Conservation (phyloP, 1,284 basidiomycete genomes). For the Schizopora paradoxa region DNA sequence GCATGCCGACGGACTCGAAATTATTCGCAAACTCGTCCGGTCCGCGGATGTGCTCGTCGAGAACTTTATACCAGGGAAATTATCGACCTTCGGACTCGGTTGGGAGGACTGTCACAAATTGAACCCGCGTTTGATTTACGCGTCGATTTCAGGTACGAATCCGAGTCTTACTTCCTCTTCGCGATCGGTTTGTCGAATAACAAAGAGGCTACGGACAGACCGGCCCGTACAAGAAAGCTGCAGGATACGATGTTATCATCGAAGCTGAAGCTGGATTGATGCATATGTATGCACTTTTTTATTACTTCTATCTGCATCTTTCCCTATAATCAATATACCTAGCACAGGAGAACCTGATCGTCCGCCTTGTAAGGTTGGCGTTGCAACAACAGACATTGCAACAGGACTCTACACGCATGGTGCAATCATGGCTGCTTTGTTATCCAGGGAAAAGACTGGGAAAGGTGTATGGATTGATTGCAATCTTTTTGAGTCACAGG, state of each 20-base stretch:
- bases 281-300: constrained; percentile 69
- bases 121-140: constrained; percentile 83
- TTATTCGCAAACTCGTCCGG: constrained; percentile 69
- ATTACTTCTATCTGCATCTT: constrained; percentile 6
- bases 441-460: constrained; percentile 81
- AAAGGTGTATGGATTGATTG: constrained; percentile 89
- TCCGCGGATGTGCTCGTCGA: constrained; percentile 85
- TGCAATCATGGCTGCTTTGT: constrained; percentile 85
- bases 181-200: constrained; percentile 2
- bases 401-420: constrained; percentile 93
- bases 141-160: constrained; percentile 76
- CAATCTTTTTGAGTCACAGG: constrained; percentile 84
- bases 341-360: constrained; percentile 89
- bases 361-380: constrained; percentile 86
- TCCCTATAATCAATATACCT: constrained; percentile 10
- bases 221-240: constrained; percentile 77
- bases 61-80: constrained; percentile 83
- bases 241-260: constrained; percentile 89
- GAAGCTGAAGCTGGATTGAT: constrained; percentile 91
- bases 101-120: constrained; percentile 79
- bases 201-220: constrained; percentile 85
- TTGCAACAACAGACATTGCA: constrained; percentile 87
- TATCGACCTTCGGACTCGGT: constrained; percentile 79
- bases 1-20: constrained; percentile 66
- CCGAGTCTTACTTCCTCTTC: constrained; percentile 3